Percentiles rank a stretch among this genome's conserved stretches.
These are phyloP conservation scores for Leishmania tropica DNA, from an alignment of 208 protist genomes.

Conservation along the genomic window DNA sequence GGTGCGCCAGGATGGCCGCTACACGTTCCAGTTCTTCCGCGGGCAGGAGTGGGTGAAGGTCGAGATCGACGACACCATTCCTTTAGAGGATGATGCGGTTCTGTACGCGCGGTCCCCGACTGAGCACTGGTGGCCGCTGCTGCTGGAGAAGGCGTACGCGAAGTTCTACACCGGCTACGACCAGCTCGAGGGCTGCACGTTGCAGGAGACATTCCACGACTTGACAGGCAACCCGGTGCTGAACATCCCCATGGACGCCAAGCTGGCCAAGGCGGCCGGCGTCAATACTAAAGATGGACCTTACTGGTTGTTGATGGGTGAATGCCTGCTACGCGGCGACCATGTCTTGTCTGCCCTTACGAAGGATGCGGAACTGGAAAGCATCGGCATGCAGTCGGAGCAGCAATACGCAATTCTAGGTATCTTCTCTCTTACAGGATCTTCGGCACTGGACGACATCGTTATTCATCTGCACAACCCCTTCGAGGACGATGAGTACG, in stretches of 20 bases:
- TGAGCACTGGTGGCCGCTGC: conserved; percentile 81
- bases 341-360: conserved; percentile 55
- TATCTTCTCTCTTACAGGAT: conserved; percentile 61
- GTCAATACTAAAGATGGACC: conserved; percentile 42
- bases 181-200: conserved; percentile 75
- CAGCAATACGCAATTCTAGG: conserved; percentile 70
- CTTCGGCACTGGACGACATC: conserved; percentile 48
- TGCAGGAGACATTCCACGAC: conserved; percentile 78
- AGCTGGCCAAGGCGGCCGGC: conserved; percentile 60
- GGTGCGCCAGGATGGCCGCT: conserved; percentile 74
- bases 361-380: conserved; percentile 34
- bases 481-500: conserved; percentile 61
- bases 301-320: conserved; percentile 58
- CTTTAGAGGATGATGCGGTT: conserved; percentile 55
- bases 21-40: conserved; percentile 87
- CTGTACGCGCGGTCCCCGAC: conserved; percentile 74
- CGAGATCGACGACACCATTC: conserved; percentile 80
- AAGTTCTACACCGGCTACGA: conserved; percentile 87
- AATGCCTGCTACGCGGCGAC: conserved; percentile 50
- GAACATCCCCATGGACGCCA: conserved; percentile 65
- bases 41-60: conserved; percentile 73
- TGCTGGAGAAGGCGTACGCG: conserved; percentile 92
- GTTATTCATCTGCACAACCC: conserved; percentile 72
- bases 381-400: conserved; percentile 66
- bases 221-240: conserved; percentile 79